Percentiles rank a stretch among this genome's conserved stretches.
These are phyloP conservation scores for Terfezia claveryi DNA, from an alignment of 495 filamentous ascomycete species.

Conservation along the genomic window DNA sequence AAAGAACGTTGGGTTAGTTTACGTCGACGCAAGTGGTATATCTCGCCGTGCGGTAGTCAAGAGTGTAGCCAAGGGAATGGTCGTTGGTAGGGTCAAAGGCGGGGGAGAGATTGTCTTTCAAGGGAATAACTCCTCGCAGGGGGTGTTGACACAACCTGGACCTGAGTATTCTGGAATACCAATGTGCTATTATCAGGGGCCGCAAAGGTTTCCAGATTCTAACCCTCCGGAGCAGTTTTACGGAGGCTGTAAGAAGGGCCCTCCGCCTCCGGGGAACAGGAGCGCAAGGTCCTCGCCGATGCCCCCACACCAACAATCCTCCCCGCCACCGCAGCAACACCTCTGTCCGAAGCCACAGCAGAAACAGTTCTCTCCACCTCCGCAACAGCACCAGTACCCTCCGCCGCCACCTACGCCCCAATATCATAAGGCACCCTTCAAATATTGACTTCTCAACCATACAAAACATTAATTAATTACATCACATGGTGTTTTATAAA, in stretches of 20 bases:
- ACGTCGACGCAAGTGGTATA: conserved; percentile 87
- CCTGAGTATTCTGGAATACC: too few species aligned
- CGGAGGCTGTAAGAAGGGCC: too few species aligned
- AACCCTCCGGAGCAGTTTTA: too few species aligned
- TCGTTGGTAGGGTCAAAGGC: conserved; percentile 65
- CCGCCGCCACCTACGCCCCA: not conserved
- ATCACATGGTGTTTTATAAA: too few species aligned
- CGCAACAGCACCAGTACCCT: not conserved
- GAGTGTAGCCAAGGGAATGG: conserved; percentile 93
- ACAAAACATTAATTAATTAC: too few species aligned
- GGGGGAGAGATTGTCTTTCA: conserved; percentile 75
- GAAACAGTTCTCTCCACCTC: not conserved
- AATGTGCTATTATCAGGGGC: too few species aligned
- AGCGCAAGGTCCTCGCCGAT: not conserved
- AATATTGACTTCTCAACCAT: too few species aligned
- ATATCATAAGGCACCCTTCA: not conserved
- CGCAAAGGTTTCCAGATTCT: too few species aligned
- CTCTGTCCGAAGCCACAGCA: not conserved
- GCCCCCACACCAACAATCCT: not conserved
- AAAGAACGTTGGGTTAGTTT: conserved; percentile 93
- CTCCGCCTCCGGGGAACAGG: not conserved
- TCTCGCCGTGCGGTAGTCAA: conserved; percentile 74
- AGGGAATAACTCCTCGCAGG: conserved; percentile 31
- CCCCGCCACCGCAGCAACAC: not conserved
- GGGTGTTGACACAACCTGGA: too few species aligned